phyloP scores from a whole-genome alignment of 78 protist species.

The Capsaspora owczarzaki region DNA sequence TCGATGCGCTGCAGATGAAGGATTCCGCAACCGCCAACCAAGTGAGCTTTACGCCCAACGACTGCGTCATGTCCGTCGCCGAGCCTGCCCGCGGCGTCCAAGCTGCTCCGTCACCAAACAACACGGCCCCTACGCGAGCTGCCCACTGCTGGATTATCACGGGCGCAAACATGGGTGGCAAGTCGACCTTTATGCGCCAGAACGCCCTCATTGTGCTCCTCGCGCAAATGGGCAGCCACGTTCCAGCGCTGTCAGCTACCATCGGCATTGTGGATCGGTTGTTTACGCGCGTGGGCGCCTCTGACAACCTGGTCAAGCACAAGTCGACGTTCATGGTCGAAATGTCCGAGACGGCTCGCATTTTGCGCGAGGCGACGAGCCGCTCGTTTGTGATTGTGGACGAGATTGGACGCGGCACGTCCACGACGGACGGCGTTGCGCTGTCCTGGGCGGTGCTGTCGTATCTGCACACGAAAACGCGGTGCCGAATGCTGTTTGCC shows the following conservation, averaged over 20 bases:
- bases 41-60: not conserved
- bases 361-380: conserved; percentile 22
- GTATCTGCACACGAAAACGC: not conserved
- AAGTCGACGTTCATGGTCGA: conserved; percentile 60
- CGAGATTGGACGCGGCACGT: conserved; percentile 60
- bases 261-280: conserved; percentile 43
- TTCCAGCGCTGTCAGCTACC: conserved; percentile 37
- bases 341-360: conserved; percentile 50
- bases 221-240: conserved; percentile 59
- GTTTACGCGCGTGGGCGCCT: conserved; percentile 54
- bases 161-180: conserved; percentile 85
- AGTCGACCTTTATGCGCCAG: conserved; percentile 59
- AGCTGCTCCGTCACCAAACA: not conserved
- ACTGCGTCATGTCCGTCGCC: not conserved
- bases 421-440: conserved; percentile 36
- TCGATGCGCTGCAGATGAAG: not conserved
- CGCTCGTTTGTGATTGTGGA: conserved; percentile 51
- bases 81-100: no score
- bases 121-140: not conserved
- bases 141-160: conserved; percentile 31
- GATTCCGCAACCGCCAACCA: not conserved
- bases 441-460: not conserved
- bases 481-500: not conserved
- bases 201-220: conserved; percentile 42
- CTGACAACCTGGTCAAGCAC: conserved; percentile 25